Evolutionary conservation across 305 asterid genomes (phyloP).

Genomic region (Fraxinus sp.): DNA sequence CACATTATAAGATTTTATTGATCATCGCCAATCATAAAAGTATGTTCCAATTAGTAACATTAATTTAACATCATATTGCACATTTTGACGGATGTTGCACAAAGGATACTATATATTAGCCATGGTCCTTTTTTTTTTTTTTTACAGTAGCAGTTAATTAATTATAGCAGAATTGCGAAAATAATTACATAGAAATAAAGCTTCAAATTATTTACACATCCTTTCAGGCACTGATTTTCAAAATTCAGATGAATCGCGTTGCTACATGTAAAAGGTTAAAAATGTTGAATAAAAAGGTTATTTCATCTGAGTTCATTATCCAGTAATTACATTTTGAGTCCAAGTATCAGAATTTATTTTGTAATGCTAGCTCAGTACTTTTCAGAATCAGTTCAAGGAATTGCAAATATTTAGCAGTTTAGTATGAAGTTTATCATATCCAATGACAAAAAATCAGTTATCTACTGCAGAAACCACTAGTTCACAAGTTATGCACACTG

Average conservation of each 20-base stretch:
- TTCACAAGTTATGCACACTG: neutral
- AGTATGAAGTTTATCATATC: neutral
- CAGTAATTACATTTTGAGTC: neutral
- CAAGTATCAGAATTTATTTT: neutral
- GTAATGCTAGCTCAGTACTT: neutral
- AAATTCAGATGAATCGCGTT: neutral
- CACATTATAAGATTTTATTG: neutral
- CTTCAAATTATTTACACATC: neutral
- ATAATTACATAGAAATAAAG: neutral
- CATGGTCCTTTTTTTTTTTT: neutral
- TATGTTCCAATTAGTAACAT: neutral
- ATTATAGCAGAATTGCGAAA: neutral
- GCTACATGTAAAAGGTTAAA: neutral
- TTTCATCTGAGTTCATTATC: neutral
- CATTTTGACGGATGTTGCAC: neutral
- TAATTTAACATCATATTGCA: neutral
- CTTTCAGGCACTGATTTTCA: neutral
- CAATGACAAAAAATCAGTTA: neutral
- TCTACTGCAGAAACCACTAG: neutral
- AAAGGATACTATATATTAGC: neutral
- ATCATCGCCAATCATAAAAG: neutral
- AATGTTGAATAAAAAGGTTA: neutral
- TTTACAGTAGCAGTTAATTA: neutral
- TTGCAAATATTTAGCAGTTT: neutral
- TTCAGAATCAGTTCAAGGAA: neutral